These are phyloP conservation scores for Cadophora sp. DNA, from an alignment of 2,329 filamentous ascomycete species.

Conservation along the genomic window DNA sequence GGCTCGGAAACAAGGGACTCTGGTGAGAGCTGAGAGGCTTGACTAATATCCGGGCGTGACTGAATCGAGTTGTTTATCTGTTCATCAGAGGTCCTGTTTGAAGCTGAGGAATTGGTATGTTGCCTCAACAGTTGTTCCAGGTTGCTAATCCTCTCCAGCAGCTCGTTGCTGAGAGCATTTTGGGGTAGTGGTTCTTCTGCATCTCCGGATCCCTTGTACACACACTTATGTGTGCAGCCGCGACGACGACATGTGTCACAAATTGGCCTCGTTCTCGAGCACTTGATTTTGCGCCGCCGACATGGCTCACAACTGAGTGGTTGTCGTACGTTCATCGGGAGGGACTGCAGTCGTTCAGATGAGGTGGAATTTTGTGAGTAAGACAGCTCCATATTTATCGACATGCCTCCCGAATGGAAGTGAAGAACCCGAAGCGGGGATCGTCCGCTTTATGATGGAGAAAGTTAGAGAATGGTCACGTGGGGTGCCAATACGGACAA, in stretches of 20 bases:
- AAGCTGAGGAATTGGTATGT: constrained; percentile 11
- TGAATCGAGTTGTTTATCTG: background rate
- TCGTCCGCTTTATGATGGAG: background rate
- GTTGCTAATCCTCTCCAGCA: constrained; percentile 22
- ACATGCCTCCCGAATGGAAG: background rate
- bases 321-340: constrained; percentile 15
- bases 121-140: constrained; percentile 17
- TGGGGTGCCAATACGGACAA: constrained; percentile 1
- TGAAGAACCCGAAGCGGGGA: background rate
- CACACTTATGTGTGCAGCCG: constrained; percentile 20
- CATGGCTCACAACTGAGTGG: constrained; percentile 30
- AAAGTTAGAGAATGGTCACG: constrained; percentile 10
- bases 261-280: constrained; percentile 22
- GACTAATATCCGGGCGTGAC: background rate
- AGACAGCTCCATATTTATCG: background rate
- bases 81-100: background rate
- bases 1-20: background rate
- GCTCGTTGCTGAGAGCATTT: constrained; percentile 11
- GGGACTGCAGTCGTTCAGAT: background rate
- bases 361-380: background rate
- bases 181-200: no score
- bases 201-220: constrained; percentile 15
- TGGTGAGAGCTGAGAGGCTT: background rate
- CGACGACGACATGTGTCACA: constrained; percentile 28
- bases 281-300: constrained; percentile 29